Conservation (phyloP, 306 rosid genomes). For the Betula pendula region DNA sequence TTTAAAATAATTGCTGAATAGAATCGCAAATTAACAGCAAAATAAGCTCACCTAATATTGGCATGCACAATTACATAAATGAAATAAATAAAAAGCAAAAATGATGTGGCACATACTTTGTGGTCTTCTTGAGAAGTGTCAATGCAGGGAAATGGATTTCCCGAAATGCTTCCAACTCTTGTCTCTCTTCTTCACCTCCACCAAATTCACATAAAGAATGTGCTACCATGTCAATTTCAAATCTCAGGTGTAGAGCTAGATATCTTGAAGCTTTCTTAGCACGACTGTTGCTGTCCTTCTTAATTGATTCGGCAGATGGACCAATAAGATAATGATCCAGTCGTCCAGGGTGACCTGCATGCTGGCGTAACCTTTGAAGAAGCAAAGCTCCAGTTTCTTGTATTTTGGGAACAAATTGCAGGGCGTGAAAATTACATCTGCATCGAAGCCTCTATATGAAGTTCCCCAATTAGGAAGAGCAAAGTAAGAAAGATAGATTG, state of each 20-base stretch:
- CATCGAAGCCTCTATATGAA: slow-evolving; percentile 99
- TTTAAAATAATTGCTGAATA: not conserved
- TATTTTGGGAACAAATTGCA: slow-evolving; percentile 89
- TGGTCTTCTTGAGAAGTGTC: slow-evolving; percentile 62
- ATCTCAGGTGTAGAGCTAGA: slow-evolving; percentile 91
- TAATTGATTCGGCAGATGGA: slow-evolving; percentile 48
- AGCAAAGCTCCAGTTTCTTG: slow-evolving; percentile 90
- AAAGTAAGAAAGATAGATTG: slow-evolving; percentile 27
- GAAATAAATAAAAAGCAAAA: not conserved
- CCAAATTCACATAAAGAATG: slow-evolving; percentile 98
- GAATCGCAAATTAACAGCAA: not conserved
- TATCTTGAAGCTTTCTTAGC: slow-evolving; percentile 70
- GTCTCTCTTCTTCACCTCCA: slow-evolving; percentile 88
- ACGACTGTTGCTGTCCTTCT: slow-evolving; percentile 37
- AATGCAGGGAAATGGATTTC: slow-evolving; percentile 89
- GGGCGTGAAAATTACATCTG: slow-evolving; percentile 97
- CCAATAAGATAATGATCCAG: slow-evolving; percentile 76
- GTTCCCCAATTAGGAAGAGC: slow-evolving; percentile 75
- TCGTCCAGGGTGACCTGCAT: slow-evolving; percentile 53
- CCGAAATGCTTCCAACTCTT: slow-evolving; percentile 86
- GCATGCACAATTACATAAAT: not conserved
- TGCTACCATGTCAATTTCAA: slow-evolving; percentile 98
- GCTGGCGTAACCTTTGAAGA: slow-evolving; percentile 79
- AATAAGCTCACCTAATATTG: not conserved
- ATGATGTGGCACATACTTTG: slow-evolving; percentile 49